Evolutionary conservation across 148 eudicot genomes (phyloP), one percentile per base, ranked within the genome.

Genomic region (Vaccinium corymbosum): DNA sequence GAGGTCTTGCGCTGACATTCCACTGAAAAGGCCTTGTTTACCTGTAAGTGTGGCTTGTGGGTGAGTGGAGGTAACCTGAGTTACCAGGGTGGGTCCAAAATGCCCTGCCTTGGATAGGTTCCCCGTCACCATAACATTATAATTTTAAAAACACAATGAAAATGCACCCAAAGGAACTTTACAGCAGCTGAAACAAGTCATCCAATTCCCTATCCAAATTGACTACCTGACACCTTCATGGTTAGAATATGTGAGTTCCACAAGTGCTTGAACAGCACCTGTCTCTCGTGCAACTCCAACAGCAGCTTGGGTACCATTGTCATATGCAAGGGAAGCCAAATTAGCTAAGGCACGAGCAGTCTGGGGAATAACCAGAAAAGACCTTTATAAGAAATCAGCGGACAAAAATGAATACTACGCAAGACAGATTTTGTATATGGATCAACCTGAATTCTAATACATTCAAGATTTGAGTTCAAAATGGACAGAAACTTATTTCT

Each of bases 261-360:
- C 95, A 82, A 96, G 90, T 77, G 95, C 99, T 85, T 96, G 97
- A 89, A 96, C 93, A 80, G 99, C 91, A 85, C 99, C 99, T 59
- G 94, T 91, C 87, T 94, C 99, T 89, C 91, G 94, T 84, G 97
- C 99, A 83, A 96, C 95, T 59, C 32, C 32, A 29, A 94, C 95
- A 68, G 97, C 91, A 90, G 3, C 3, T 20, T 94, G 93, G 75
- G 91, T 94, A 80, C 74, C 89, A 59, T 93, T 96, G 93, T 89
- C 94, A 85, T 96, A 98, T 57, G 97, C 99, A 88, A 93, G 97
- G 85, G 99, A 95, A 42, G 97, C 98, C 91, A 96, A 86, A 89
- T 94, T 94, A 62, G 98, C 99, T 84, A 96, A 89, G 64, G 99
- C 99, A 83, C 98, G 94, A 87, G 99, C 99, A 84, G 98, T 95